These are phyloP conservation scores for Nephelium lappaceum DNA, from an alignment of 345 rosid genomes.

Conservation along the genomic window DNA sequence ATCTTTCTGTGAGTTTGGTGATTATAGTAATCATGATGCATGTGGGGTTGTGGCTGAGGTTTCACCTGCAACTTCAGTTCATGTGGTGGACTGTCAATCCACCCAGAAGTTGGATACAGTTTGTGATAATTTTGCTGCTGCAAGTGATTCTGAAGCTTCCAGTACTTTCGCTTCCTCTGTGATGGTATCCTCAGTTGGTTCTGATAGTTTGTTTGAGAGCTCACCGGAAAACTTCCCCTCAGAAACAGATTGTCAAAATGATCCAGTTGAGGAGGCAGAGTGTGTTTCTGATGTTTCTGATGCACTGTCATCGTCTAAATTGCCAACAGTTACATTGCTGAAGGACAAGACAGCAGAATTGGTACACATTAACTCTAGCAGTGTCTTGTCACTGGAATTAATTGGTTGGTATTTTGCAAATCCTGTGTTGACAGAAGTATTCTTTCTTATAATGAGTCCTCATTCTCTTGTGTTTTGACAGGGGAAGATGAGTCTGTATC, in stretches of 20 bases:
- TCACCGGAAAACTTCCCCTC: constrained; percentile 22
- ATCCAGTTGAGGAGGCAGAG: constrained; percentile 15
- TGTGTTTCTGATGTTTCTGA: constrained; percentile 23
- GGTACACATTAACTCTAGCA: constrained; percentile 21
- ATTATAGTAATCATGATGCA: constrained; percentile 12
- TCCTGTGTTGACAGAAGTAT: constrained; percentile 4
- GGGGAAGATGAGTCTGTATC: constrained; percentile 15
- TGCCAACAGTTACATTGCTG: constrained; percentile 8
- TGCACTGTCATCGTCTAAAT: constrained; percentile 10
- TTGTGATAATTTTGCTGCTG: constrained; percentile 7
- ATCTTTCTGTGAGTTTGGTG: constrained; percentile 10
- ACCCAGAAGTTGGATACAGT: not conserved
- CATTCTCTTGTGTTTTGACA: constrained; percentile 13
- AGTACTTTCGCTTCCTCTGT: constrained; percentile 20
- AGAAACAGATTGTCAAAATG: constrained; percentile 12
- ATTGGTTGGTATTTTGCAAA: constrained; percentile 42
- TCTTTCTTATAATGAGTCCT: not conserved
- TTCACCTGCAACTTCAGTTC: constrained; percentile 21
- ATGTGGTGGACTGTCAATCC: constrained; percentile 20
- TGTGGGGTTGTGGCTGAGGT: constrained; percentile 14
- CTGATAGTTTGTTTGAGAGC: constrained; percentile 13
- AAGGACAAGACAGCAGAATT: constrained; percentile 16
- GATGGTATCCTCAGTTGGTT: constrained; percentile 18
- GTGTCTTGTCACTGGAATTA: constrained; percentile 29
- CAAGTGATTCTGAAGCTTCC: constrained; percentile 21